Conservation (phyloP, 2,329 filamentous ascomycete species). For the Hymenoscyphus linearis region DNA sequence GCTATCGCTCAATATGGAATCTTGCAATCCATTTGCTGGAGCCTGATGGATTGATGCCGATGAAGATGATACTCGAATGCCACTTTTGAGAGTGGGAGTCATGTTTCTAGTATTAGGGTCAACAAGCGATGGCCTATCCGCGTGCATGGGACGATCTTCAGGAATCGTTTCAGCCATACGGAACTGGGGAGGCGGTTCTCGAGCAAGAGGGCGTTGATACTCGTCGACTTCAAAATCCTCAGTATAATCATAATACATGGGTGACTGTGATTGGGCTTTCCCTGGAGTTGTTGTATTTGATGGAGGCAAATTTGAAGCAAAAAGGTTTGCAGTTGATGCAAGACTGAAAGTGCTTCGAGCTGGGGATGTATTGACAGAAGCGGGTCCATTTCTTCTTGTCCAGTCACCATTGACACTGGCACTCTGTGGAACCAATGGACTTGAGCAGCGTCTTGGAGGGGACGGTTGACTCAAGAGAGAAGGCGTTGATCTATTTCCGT, state of each 20-base stretch:
- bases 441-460: constrained; percentile 25
- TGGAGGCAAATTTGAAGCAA: constrained; percentile 12
- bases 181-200: constrained; percentile 27
- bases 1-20: background rate
- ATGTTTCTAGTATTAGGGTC: constrained; percentile 4
- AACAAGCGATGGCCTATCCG: constrained; percentile 12
- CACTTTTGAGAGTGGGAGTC: constrained; percentile 7
- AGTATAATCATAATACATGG: constrained; percentile 33
- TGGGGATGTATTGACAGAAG: constrained; percentile 28
- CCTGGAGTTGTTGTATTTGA: constrained; percentile 28
- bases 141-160: constrained; percentile 26
- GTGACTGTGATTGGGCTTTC: constrained; percentile 24
- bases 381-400: constrained; percentile 17
- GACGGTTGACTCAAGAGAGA: constrained; percentile 26
- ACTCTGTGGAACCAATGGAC: constrained; percentile 18
- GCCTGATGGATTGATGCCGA: constrained; percentile 10
- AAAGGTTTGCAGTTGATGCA: constrained; percentile 29
- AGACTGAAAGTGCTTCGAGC: constrained; percentile 29
- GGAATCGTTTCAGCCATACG: constrained; percentile 28
- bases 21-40: background rate
- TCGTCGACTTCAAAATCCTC: constrained; percentile 31
- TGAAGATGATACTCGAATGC: constrained; percentile 17
- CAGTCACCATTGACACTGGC: constrained; percentile 19
- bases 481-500: constrained; percentile 28
- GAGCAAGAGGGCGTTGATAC: constrained; percentile 12